phyloP scores from a whole-genome alignment of 768 basidiomycete genomes.

The Pleurotus tuber-regium region DNA sequence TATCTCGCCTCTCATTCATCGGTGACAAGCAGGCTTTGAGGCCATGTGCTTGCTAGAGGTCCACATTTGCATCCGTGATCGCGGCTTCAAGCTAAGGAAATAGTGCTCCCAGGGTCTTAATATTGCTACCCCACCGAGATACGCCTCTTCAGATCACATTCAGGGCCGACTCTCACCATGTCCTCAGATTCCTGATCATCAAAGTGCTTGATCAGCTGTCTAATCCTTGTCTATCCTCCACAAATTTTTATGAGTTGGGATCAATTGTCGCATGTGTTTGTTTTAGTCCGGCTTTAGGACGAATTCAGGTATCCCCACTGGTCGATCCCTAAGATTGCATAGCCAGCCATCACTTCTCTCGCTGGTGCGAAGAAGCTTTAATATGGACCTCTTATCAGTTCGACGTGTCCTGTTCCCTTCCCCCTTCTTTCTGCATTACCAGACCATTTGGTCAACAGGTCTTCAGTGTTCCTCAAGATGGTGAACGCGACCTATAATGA shows the following conservation, averaged over 20 bases:
- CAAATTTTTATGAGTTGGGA: constrained; percentile 3
- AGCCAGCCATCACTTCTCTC: constrained; percentile 8
- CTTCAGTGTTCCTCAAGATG: neutral
- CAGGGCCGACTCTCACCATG: constrained; percentile 8
- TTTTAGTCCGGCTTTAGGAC: neutral
- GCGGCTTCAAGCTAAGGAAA: neutral
- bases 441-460: neutral
- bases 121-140: constrained; percentile 1
- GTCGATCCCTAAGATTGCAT: constrained; percentile 2
- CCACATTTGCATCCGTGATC: constrained; percentile 7
- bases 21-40: neutral
- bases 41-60: neutral
- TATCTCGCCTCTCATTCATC: neutral
- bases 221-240: neutral
- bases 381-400: neutral
- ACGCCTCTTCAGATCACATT: neutral
- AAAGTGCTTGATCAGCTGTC: constrained; percentile 4
- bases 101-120: neutral
- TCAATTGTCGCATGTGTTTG: constrained; percentile 8
- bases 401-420: neutral
- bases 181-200: constrained; percentile 3
- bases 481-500: constrained; percentile 1
- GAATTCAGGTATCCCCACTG: constrained; percentile 7
- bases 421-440: neutral
- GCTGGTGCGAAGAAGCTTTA: constrained; percentile 7